Evolutionary conservation across 83 land plant species (phyloP).

Genomic region (Isoetes engelmannii): DNA sequence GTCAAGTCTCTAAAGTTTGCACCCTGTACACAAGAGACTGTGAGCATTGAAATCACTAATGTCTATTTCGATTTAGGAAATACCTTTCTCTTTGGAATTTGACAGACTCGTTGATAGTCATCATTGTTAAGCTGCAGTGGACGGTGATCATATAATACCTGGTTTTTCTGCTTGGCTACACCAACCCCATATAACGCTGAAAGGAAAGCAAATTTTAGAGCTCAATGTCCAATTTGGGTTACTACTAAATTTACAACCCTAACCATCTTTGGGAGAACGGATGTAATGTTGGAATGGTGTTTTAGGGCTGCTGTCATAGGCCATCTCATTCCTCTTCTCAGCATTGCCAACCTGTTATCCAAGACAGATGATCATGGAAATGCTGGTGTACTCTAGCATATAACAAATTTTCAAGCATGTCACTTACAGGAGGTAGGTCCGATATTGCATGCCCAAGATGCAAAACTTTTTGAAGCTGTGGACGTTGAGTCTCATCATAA

Average conservation of each 20-base stretch:
- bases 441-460: conserved; percentile 76
- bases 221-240: not conserved
- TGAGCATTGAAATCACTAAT: not conserved
- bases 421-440: conserved; percentile 67
- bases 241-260: not conserved
- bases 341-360: conserved; percentile 40
- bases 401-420: not conserved
- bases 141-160: conserved; percentile 62
- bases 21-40: conserved; percentile 43
- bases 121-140: conserved; percentile 52
- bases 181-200: not conserved
- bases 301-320: conserved; percentile 38
- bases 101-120: conserved; percentile 63
- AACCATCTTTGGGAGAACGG: conserved; percentile 41
- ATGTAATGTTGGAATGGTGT: conserved; percentile 62
- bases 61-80: not conserved
- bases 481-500: conserved; percentile 49
- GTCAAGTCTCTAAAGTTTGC: conserved; percentile 83
- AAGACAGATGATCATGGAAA: not conserved
- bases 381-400: not conserved
- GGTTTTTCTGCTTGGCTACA: conserved; percentile 17
- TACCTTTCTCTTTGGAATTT: conserved; percentile 76
- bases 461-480: conserved; percentile 44
- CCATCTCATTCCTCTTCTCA: conserved; percentile 55
- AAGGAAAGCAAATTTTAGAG: not conserved